A percentile compares a stretch with the other conserved stretches of the same genome.
Evolutionary conservation across 164 flowering plant species (phyloP).

Genomic region (Nymphaea colorata): DNA sequence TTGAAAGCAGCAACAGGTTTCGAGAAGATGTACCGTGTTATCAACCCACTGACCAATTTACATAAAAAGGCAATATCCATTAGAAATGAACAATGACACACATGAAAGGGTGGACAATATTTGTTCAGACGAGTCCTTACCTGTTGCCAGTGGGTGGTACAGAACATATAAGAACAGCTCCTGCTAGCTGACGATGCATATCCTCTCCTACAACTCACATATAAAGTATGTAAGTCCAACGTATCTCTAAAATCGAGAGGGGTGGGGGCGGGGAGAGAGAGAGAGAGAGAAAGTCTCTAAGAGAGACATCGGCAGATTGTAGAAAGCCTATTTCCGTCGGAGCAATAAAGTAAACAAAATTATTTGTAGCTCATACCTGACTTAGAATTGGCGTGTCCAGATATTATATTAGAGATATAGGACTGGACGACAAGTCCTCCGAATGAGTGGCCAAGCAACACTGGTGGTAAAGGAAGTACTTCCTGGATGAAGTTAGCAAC

Average conservation of each 20-base stretch:
- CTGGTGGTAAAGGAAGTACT: slow-evolving; percentile 44
- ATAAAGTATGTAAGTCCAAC: not conserved
- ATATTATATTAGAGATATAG: slow-evolving; percentile 39
- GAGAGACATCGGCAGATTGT: not conserved
- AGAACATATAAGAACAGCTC: slow-evolving; percentile 79
- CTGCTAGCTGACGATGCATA: slow-evolving; percentile 39
- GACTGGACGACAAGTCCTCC: slow-evolving; percentile 87
- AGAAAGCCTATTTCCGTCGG: not conserved
- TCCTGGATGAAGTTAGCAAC: slow-evolving; percentile 59
- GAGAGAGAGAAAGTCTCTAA: no score
- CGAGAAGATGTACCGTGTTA: slow-evolving; percentile 75
- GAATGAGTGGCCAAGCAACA: slow-evolving; percentile 82
- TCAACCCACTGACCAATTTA: slow-evolving; percentile 50
- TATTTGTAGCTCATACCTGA: not conserved
- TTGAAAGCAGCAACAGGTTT: slow-evolving; percentile 87
- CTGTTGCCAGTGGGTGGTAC: slow-evolving; percentile 94
- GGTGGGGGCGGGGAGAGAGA: no score
- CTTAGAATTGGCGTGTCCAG: slow-evolving; percentile 17
- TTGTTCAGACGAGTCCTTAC: slow-evolving; percentile 16
- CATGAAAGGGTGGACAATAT: not conserved
- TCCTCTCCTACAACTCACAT: slow-evolving; percentile 18
- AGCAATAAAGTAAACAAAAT: not conserved
- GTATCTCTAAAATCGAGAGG: no score
- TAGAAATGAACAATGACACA: not conserved
- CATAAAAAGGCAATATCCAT: not conserved